A percentile compares a stretch with the other conserved stretches of the same genome.
Evolutionary conservation across 1,284 basidiomycete species (phyloP).

Genomic region (Sphagnurus paluster): DNA sequence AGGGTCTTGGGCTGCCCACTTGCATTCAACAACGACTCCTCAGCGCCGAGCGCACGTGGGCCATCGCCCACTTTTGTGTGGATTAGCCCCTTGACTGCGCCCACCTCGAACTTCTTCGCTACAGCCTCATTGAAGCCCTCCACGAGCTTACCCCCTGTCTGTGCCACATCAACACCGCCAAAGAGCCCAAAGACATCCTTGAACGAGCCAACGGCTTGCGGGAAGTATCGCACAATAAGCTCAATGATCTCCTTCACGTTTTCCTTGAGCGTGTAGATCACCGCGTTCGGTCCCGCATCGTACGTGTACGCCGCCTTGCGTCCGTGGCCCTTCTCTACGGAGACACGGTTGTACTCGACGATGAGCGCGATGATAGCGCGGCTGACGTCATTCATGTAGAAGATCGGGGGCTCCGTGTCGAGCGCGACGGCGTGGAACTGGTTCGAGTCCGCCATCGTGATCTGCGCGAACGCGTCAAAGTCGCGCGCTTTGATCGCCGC

Average conservation of each 20-base stretch:
- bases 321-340: conserved; percentile 58
- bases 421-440: conserved; percentile 98
- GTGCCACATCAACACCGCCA: conserved; percentile 36
- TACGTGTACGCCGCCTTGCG: conserved; percentile 95
- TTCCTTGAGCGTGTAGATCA: conserved; percentile 87
- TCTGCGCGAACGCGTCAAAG: conserved; percentile 86
- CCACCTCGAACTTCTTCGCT: conserved; percentile 69
- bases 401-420: conserved; percentile 97
- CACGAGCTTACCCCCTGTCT: conserved; percentile 46
- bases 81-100: conserved; percentile 85
- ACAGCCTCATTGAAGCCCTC: conserved; percentile 80
- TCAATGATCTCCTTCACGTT: conserved; percentile 79
- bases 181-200: conserved; percentile 75
- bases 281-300: conserved; percentile 98
- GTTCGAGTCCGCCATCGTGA: conserved; percentile 98
- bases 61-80: conserved; percentile 93
- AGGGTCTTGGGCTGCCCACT: conserved; percentile 59
- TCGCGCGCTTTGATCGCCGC: conserved; percentile 80
- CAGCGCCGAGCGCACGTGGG: conserved; percentile 62
- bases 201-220: conserved; percentile 67
- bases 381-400: conserved; percentile 98
- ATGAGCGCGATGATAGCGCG: conserved; percentile 84
- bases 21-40: conserved; percentile 55
- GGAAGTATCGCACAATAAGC: conserved; percentile 82
- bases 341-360: conserved; percentile 92